A percentile compares a stretch with the other conserved stretches of the same genome.
Evolutionary conservation across 805 yeast species (phyloP).

Genomic region (Brettanomyces anomalus): DNA sequence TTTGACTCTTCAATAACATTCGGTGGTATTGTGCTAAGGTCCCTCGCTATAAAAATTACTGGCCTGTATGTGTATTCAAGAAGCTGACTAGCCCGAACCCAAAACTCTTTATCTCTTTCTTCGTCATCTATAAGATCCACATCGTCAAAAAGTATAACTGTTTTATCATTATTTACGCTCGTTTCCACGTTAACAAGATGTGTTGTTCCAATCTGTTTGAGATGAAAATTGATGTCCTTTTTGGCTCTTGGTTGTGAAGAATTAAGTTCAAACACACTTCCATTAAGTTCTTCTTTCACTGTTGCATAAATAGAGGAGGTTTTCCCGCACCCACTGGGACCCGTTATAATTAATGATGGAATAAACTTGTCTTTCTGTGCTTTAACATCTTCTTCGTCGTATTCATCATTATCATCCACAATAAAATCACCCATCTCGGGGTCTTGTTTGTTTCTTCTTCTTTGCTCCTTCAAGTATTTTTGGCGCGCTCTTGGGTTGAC

Average conservation of each 20-base stretch:
- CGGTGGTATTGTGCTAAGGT: conserved; percentile 18
- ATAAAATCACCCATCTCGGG: conserved; percentile 28
- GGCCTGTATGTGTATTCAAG: conserved; percentile 32
- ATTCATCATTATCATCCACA: conserved; percentile 23
- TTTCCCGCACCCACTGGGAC: conserved; percentile 72
- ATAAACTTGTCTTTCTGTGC: conserved; percentile 36
- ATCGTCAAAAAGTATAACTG: conserved; percentile 75
- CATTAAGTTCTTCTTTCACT: conserved; percentile 44
- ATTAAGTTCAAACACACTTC: conserved; percentile 76
- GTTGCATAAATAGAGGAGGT: conserved; percentile 64
- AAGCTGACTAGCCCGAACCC: conserved; percentile 61
- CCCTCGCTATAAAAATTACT: conserved; percentile 23
- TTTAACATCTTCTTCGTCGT: conserved; percentile 12
- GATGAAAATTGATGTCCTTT: conserved; percentile 53
- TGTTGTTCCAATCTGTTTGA: conserved; percentile 78
- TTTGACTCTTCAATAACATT: conserved; percentile 23
- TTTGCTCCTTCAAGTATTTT: conserved; percentile 13
- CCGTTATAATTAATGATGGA: conserved; percentile 59
- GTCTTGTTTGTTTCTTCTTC: conserved; percentile 9
- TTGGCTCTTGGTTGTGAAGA: conserved; percentile 65
- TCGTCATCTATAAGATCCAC: conserved; percentile 71
- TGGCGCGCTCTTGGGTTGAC: conserved; percentile 22
- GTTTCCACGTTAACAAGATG: conserved; percentile 46
- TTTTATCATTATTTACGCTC: conserved; percentile 19
- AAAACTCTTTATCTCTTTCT: conserved; percentile 62